Base-by-base conservation (phyloP, 1,284 basidiomycete species). In the Fomes fomentarius region DNA sequence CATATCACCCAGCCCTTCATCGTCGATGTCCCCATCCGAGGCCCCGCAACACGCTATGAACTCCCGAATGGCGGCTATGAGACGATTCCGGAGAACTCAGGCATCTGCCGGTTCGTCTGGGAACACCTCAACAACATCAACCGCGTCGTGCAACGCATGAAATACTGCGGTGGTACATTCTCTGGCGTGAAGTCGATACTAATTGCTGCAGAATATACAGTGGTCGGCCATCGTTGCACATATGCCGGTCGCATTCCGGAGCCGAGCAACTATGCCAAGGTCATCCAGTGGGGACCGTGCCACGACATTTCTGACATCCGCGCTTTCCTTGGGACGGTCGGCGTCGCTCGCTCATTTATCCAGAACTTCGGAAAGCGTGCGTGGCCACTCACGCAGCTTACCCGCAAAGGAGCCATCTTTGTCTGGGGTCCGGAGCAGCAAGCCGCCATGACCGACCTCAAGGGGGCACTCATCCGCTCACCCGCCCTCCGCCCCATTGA, bases 401-500 rank as follows among this genome's bases (percentile, higher is more conserved):
- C 61, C 2, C 41, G 57, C 26, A 66, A 66, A 35, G 57, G 47
- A 3, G 50, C 54, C 1, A 15, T 37, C 4, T 72, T 65, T 46
- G 42, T 43, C 3, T 70, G 60, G 58, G 65, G 63, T 12, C 47
- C 42, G 2, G 58, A 61, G 37, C 66, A 71, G 43, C 33, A 50
- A 5, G 64, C 67, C 67, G 8, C 55, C 62, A 43, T 55, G 62
- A 3, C 43, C 43, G n/a, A 57, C 4, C 56, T 72, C 9, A 71
- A 72, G 49, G n/a, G 59, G 2, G 64, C 62, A 0, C 44, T 71
- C 10, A 19, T 50, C 1, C 24, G 30, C 10, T 62, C 61, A 14
- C 62, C 66, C 2, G 57, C 65, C 3, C 56, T 61, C 3, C 54
- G 51, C 17, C 53, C 79, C 0, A 80, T 86, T 69, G 80, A 82